Evolutionary conservation across 2,329 filamentous ascomycete genomes (phyloP), one percentile per base, ranked within the genome.

Genomic region (Sclerotinia glacialis): DNA sequence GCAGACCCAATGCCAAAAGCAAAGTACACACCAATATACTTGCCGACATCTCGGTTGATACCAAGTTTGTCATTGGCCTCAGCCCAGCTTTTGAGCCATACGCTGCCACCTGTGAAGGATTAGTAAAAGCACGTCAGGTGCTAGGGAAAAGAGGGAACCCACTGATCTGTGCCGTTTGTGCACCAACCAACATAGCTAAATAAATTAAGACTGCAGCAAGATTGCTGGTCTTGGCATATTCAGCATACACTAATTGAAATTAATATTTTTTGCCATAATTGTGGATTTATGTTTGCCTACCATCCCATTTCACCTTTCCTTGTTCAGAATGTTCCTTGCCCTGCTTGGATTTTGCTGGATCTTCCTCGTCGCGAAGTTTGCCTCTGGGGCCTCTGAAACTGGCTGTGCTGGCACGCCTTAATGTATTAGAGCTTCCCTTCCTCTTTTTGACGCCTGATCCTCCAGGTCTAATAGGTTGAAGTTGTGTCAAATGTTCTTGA

Each of bases 161-260:
- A 88, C 86, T 91, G 71, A 99, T 90, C 74, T 90, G 90, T 14
- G 88, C 88, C 21, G 89, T 89, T 79, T 99, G 94, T 11, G 92
- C 88, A 37, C 89, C 87, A 67, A 98, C 74, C 55, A 98, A 83
- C 64, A 92, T 87, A 53, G 89, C 55, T 21, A 96, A 74, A 78
- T 98, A 99, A 71, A 97, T 82, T 21, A 79, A 78, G 11, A 99
- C 95, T 16, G 95, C 96, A 66, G 86, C 81, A 21, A 97, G 79
- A 77, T 98, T 97, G 81, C 92, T 97, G 67, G 92, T 92, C 79
- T 92, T 97, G 66, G 95, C 96, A 75, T 99, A 99, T 79, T 97
- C 93, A 23, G 83, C 82, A 76, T 99, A 99, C 37, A 99, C 94
- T 74, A 68, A 44, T 69, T 34, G 7, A 50, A 23, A 26, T 64